Evolutionary conservation across 305 asterid species (phyloP).

Genomic region (Solanum hybrid): DNA sequence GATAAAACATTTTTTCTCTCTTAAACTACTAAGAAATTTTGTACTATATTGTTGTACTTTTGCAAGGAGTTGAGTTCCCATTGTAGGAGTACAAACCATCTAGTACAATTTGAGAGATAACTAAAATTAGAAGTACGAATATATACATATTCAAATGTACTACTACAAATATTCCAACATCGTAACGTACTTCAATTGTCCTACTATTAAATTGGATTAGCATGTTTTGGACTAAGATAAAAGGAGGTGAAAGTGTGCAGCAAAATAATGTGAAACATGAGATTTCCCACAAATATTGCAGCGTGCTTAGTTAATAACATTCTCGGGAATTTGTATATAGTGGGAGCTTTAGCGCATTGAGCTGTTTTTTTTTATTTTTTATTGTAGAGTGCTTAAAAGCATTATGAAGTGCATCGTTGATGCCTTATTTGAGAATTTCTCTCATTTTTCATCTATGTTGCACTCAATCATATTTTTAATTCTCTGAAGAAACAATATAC

Average conservation of each 20-base stretch:
- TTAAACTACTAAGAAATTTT: neutral
- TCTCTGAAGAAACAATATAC: neutral
- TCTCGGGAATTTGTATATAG: neutral
- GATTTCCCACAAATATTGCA: neutral
- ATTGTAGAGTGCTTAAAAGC: neutral
- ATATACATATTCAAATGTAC: neutral
- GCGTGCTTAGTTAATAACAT: no score
- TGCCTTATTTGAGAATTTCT: neutral
- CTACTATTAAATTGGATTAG: neutral
- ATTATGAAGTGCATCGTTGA: conserved; percentile 15
- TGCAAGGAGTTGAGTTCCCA: neutral
- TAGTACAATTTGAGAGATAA: no score
- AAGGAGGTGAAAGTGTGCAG: neutral
- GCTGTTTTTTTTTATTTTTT: no score
- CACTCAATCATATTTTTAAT: conserved; percentile 5
- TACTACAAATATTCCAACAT: neutral
- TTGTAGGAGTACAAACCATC: neutral
- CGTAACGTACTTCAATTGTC: neutral
- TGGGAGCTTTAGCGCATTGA: neutral
- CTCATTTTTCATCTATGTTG: neutral
- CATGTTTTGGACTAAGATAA: neutral
- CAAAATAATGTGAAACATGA: neutral
- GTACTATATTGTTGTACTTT: neutral
- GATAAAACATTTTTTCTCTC: no score
- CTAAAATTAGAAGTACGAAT: no score